A percentile compares a stretch with the other conserved stretches of the same genome.
These are phyloP conservation scores for Aspergillus sp. DNA, from an alignment of 2,329 filamentous ascomycete genomes.

Conservation along the genomic window DNA sequence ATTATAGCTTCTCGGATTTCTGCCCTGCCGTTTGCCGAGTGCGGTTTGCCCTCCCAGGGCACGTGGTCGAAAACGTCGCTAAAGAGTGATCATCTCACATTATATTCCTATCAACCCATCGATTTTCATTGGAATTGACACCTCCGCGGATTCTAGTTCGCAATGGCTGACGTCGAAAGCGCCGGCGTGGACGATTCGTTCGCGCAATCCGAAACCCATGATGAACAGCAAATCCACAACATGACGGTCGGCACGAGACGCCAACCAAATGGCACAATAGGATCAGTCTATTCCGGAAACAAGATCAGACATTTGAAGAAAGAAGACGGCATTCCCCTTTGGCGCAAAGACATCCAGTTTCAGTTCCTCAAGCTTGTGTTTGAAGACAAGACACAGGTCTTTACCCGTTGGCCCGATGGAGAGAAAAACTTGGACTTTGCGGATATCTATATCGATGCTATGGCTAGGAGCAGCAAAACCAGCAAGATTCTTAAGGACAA, in stretches of 20 bases:
- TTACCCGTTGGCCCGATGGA: constrained; percentile 87
- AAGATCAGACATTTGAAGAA: constrained; percentile 68
- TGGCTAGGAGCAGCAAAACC: constrained; percentile 98
- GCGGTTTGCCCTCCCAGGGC: constrained; percentile 1
- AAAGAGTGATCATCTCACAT: background rate
- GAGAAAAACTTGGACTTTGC: constrained; percentile 77
- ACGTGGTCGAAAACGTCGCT: background rate
- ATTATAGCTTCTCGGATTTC: constrained; percentile 3
- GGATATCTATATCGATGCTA: constrained; percentile 96
- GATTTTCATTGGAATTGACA: background rate
- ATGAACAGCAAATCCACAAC: constrained; percentile 37
- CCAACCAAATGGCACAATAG: constrained; percentile 65
- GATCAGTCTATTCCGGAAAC: constrained; percentile 66
- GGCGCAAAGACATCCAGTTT: constrained; percentile 67
- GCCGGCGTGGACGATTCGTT: constrained; percentile 36
- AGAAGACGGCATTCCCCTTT: constrained; percentile 65
- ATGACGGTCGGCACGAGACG: constrained; percentile 54
- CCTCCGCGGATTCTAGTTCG: background rate
- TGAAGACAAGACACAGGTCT: constrained; percentile 65
- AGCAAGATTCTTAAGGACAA: constrained; percentile 98
- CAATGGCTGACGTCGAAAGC: constrained; percentile 38
- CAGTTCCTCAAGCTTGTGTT: constrained; percentile 64
- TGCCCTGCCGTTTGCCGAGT: background rate
- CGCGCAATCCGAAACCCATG: constrained; percentile 35
- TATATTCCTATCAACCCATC: background rate